A percentile compares a stretch with the other conserved stretches of the same genome.
phyloP scores from a whole-genome alignment of 495 filamentous ascomycete genomes.

The Aspergillus egyptiacus region DNA sequence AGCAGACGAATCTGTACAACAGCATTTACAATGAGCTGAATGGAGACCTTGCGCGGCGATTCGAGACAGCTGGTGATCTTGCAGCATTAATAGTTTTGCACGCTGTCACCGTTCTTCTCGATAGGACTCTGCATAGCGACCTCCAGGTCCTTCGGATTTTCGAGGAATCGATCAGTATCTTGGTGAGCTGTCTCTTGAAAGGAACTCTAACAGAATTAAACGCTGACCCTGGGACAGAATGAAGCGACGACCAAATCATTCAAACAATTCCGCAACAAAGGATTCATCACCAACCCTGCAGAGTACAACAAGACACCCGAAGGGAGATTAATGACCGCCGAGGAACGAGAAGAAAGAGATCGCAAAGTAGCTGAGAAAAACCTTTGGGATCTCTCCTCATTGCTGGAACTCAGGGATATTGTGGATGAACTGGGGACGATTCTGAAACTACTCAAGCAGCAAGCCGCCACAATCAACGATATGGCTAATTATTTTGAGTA shows the following conservation, averaged over 20 bases:
- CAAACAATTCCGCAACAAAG: conserved; percentile 53
- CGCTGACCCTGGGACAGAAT: conserved; percentile 37
- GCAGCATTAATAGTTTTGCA: conserved; percentile 57
- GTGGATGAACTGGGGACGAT: conserved; percentile 60
- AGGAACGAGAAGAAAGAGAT: conserved; percentile 47
- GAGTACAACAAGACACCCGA: conserved; percentile 46
- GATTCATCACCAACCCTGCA: conserved; percentile 38
- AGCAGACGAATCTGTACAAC: conserved; percentile 56
- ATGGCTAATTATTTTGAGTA: conserved; percentile 42
- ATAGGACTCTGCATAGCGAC: conserved; percentile 52
- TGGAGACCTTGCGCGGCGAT: conserved; percentile 58
- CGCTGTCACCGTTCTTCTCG: conserved; percentile 57
- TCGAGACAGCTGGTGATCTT: conserved; percentile 56
- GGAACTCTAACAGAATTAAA: not conserved
- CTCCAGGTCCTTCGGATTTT: conserved; percentile 62
- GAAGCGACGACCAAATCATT: conserved; percentile 59
- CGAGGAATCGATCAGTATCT: conserved; percentile 59
- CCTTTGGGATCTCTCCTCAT: conserved; percentile 55
- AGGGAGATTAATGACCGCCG: conserved; percentile 34
- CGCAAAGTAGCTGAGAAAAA: conserved; percentile 48
- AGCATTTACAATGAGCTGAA: conserved; percentile 65
- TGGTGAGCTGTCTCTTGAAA: conserved; percentile 33
- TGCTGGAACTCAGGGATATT: conserved; percentile 61
- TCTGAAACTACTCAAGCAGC: conserved; percentile 52
- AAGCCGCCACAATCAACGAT: conserved; percentile 43